Conservation (phyloP, 2,329 filamentous ascomycete genomes). For the Paraconiothyrium sp. region DNA sequence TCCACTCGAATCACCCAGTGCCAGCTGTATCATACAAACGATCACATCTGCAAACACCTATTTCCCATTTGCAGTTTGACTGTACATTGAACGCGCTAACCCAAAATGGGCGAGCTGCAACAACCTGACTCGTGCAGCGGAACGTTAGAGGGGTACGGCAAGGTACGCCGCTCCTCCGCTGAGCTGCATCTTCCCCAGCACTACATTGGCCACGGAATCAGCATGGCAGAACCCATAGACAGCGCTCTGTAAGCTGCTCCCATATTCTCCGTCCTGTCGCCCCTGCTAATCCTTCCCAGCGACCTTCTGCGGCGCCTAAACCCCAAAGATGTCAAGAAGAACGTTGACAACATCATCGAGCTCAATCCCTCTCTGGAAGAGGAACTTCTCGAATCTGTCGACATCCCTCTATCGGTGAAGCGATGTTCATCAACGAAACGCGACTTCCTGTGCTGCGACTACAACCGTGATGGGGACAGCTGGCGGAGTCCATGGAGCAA, state of each 20-base stretch:
- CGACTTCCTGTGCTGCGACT: conserved; percentile 98
- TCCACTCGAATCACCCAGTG: too few species aligned
- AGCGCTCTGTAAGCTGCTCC: conserved; percentile 72
- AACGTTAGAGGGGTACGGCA: conserved; percentile 32
- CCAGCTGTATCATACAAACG: not conserved
- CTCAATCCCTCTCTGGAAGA: conserved; percentile 93
- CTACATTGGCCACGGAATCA: conserved; percentile 20
- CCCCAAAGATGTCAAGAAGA: conserved; percentile 87
- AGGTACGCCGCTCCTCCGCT: conserved; percentile 9
- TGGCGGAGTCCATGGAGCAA: conserved; percentile 99
- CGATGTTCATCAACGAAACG: conserved; percentile 88
- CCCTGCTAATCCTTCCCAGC: conserved; percentile 59
- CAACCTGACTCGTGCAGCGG: conserved; percentile 18
- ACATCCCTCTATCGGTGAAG: conserved; percentile 88
- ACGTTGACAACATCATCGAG: conserved; percentile 87
- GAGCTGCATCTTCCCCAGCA: conserved; percentile 19
- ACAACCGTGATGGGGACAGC: conserved; percentile 98
- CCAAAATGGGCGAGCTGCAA: conserved; percentile 17
- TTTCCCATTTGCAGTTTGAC: not conserved
- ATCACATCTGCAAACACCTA: not conserved
- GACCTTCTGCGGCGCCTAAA: conserved; percentile 98
- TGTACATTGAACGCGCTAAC: not conserved
- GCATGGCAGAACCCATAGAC: conserved; percentile 60
- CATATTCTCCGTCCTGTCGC: conserved; percentile 1
- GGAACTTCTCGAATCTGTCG: conserved; percentile 96